phyloP scores from a whole-genome alignment of 2,329 filamentous ascomycete genomes.

The Xylariaceae sp. region DNA sequence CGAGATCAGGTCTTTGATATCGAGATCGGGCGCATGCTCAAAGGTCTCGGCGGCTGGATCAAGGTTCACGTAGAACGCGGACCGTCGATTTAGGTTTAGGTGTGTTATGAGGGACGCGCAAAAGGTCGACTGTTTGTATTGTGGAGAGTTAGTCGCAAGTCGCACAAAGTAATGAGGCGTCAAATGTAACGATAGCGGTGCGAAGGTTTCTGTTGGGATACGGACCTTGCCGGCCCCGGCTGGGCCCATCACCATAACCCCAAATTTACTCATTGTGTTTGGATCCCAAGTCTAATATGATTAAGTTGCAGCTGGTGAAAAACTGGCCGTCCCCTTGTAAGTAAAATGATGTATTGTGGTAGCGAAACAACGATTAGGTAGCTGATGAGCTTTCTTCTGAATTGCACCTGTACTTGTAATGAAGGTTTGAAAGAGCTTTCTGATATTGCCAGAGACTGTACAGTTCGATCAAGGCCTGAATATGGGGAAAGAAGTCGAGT shows the following conservation, averaged over 20 bases:
- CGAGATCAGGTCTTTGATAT: conserved; percentile 89
- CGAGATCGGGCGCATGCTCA: conserved; percentile 81
- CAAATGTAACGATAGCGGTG: neutral
- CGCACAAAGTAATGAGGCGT: neutral
- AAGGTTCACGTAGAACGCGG: conserved; percentile 97
- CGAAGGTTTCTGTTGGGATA: neutral
- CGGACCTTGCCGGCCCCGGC: conserved; percentile 89
- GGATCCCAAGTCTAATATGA: neutral
- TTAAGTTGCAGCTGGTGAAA: neutral
- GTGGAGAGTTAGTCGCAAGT: conserved; percentile 5
- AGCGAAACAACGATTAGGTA: neutral
- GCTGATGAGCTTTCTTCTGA: neutral
- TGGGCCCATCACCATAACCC: conserved; percentile 93
- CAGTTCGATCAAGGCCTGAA: neutral
- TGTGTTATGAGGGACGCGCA: conserved; percentile 93
- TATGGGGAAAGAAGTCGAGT: neutral
- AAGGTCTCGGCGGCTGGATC: conserved; percentile 95
- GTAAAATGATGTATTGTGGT: neutral
- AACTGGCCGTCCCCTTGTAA: neutral
- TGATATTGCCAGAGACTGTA: neutral
- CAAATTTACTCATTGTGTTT: conserved; percentile 85
- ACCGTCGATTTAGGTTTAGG: conserved; percentile 87
- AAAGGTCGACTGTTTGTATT: conserved; percentile 77
- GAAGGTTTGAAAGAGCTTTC: neutral
- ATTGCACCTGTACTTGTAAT: neutral